These are phyloP conservation scores for Fusarium guadeloupense DNA, from an alignment of 2,329 filamentous ascomycete species.

Conservation along the genomic window DNA sequence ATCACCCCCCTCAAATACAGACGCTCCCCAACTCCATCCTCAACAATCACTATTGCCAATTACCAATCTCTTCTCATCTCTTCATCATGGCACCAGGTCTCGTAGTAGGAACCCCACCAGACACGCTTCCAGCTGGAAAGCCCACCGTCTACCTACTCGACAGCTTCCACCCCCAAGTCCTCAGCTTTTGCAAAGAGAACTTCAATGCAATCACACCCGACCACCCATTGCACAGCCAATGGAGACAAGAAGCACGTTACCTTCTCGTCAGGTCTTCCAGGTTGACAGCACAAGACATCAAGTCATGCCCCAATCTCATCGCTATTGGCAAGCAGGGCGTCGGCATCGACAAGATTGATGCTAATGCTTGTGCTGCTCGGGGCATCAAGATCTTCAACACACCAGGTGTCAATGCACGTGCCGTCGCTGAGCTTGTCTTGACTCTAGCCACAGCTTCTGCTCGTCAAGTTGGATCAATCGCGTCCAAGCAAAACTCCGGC, in stretches of 20 bases:
- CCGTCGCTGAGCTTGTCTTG: conserved; percentile 53
- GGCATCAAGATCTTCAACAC: conserved; percentile 58
- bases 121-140: conserved; percentile 33
- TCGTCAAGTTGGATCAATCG: conserved; percentile 46
- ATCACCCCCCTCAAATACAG: neutral
- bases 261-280: conserved; percentile 51
- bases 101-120: conserved; percentile 2
- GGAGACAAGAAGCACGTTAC: conserved; percentile 52
- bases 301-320: conserved; percentile 47
- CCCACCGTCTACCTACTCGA: conserved; percentile 54
- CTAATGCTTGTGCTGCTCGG: conserved; percentile 48
- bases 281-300: conserved; percentile 52
- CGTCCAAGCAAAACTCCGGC: conserved; percentile 43
- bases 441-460: conserved; percentile 50
- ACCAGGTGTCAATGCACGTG: conserved; percentile 55
- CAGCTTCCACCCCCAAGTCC: conserved; percentile 49
- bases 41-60: neutral
- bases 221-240: conserved; percentile 49
- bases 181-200: conserved; percentile 47
- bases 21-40: neutral
- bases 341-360: conserved; percentile 58
- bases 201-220: conserved; percentile 52
- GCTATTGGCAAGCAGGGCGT: conserved; percentile 60
- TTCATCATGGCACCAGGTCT: conserved; percentile 16
- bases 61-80: neutral